Base-by-base conservation (phyloP, 2,329 filamentous ascomycete genomes). In the Alternaria sp. region DNA sequence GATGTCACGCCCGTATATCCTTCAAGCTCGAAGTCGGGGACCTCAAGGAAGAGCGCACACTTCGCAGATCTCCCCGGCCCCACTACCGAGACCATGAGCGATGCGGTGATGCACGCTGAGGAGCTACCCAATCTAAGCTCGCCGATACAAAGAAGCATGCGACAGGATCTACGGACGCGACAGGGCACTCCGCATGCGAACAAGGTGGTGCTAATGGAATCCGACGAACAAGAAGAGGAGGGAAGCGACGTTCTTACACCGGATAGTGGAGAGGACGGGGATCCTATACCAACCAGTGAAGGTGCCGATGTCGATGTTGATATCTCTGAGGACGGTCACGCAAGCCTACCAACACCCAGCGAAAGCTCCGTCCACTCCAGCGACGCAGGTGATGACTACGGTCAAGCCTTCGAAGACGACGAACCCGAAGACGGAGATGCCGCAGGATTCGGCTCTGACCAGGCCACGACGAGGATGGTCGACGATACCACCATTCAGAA, bases 401-500 rank as follows among this genome's bases (percentile, higher is more conserved):
- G 52, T 4, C 55, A 54, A 22, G 26, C 53, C 20, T 51, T 39
- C 4, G 59, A 65, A 36, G 56, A 66, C 39, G 62, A 66, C 20
- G 66, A 73, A 26, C 63, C 67, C 38, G 68, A 72, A 3, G 55
- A 61, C 1, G 57, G 66, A 34, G 71, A 72, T 39, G 65, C 54
- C 7, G 70, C 68, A 30, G 57, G 68, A 11, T 74, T 68, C 60
- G 70, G 66, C 1, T 72, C 75, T 52, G 72, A 77, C 11, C 72
- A 76, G 61, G 71, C 70, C n/a, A 63, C 70, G 0, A 76, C 73
- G 3, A 67, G 74, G 14, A 72, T 74, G 69, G 72, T 68, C 4
- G 82, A 82, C 22, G 82, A 84, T 39, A 76, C 78, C 9, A 84
- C 82, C 0, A 73, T 83, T n/a, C 76, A 81, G 43, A 83, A 82